These are phyloP conservation scores for Claviceps pazoutovae DNA, from an alignment of 2,329 filamentous ascomycete species.

Conservation along the genomic window DNA sequence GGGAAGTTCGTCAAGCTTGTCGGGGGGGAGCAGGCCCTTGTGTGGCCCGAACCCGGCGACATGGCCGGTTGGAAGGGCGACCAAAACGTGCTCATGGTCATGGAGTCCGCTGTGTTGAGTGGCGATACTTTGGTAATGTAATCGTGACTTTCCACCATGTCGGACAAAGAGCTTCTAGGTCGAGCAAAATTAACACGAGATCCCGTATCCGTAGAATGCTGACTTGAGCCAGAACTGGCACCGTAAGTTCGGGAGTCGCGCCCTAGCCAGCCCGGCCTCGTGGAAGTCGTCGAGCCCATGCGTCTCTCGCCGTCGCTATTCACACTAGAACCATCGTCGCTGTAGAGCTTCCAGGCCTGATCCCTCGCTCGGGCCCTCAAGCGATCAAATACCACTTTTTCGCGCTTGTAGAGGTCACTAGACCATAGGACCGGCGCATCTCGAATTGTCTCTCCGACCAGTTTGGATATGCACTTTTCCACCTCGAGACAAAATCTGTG, in stretches of 20 bases:
- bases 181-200: slow-evolving; percentile 47
- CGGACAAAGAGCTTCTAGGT: slow-evolving; percentile 43
- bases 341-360: slow-evolving; percentile 23
- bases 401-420: slow-evolving; percentile 72
- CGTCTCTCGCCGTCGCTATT: slow-evolving; percentile 41
- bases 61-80: slow-evolving; percentile 65
- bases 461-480: slow-evolving; percentile 68
- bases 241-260: slow-evolving; percentile 30
- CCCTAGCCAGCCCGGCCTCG: slow-evolving; percentile 36
- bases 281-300: slow-evolving; percentile 24
- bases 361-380: slow-evolving; percentile 30
- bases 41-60: slow-evolving; percentile 46
- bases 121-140: slow-evolving; percentile 57
- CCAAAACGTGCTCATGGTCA: slow-evolving; percentile 65
- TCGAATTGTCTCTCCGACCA: slow-evolving; percentile 71
- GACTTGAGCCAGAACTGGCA: slow-evolving; percentile 48
- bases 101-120: slow-evolving; percentile 53
- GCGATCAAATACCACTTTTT: slow-evolving; percentile 49
- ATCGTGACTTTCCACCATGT: slow-evolving; percentile 56
- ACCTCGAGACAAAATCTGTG: slow-evolving; percentile 89
- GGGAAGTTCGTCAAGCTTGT: slow-evolving; percentile 47
- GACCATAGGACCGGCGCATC: slow-evolving; percentile 86
- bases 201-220: slow-evolving; percentile 53
- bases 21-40: slow-evolving; percentile 46
- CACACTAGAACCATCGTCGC: slow-evolving; percentile 38